These are phyloP conservation scores for Halenospora varia DNA, from an alignment of 495 filamentous ascomycete species.

Conservation along the genomic window DNA sequence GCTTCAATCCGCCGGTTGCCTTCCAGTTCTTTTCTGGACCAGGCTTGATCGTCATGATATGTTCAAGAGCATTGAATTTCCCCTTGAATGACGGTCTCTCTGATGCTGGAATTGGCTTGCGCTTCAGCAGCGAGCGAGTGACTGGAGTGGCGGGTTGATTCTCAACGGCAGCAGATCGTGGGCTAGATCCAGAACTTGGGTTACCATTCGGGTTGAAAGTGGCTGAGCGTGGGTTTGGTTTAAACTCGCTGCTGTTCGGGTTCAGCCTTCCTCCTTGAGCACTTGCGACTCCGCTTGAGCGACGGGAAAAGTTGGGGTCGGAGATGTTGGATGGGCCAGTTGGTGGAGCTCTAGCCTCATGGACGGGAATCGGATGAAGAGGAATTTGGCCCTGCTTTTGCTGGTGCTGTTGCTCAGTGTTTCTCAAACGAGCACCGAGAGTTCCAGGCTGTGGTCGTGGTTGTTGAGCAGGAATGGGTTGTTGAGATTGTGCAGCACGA, in stretches of 20 bases:
- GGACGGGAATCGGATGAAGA: constrained; percentile 16
- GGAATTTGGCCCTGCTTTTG: constrained; percentile 22
- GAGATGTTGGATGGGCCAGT: constrained; percentile 47
- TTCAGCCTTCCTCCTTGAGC: constrained; percentile 67
- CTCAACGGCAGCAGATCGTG: constrained; percentile 48
- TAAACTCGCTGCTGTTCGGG: constrained; percentile 78
- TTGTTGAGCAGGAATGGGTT: constrained; percentile 13
- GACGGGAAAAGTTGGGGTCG: constrained; percentile 42
- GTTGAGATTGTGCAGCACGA: constrained; percentile 7
- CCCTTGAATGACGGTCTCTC: constrained; percentile 49
- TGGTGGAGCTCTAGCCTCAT: constrained; percentile 44
- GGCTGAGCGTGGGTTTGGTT: constrained; percentile 72
- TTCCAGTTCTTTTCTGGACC: constrained; percentile 55
- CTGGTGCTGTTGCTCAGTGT: constrained; percentile 30
- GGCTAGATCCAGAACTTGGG: constrained; percentile 61
- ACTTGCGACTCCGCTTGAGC: constrained; percentile 38
- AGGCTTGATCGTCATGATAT: constrained; percentile 73
- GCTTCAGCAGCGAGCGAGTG: constrained; percentile 38
- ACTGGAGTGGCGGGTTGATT: constrained; percentile 44
- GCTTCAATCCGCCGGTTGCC: constrained; percentile 71
- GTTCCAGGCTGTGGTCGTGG: constrained; percentile 27
- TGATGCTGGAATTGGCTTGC: constrained; percentile 51
- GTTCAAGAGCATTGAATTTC: constrained; percentile 52
- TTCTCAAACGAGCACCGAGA: constrained; percentile 41
- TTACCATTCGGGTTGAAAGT: constrained; percentile 70